Percentiles rank a stretch among this genome's conserved stretches.
Conservation (phyloP, 331 rosid genomes). For the Spiraea crenata region DNA sequence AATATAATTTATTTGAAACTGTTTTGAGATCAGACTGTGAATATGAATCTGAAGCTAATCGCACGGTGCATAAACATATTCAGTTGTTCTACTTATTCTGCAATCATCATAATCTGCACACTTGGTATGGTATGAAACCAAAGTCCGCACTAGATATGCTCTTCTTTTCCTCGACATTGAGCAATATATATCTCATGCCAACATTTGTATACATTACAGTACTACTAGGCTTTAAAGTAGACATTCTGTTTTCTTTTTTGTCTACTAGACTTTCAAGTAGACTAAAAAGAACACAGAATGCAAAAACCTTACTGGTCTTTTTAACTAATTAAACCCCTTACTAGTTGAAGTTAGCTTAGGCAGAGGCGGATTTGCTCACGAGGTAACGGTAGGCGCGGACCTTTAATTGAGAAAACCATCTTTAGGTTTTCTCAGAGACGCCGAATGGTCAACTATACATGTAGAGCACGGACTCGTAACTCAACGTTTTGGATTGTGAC, state of each 20-base stretch:
- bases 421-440: conserved; percentile 24
- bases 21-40: too few relatives aligned
- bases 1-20: too few relatives aligned
- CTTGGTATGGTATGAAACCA: neutral
- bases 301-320: neutral
- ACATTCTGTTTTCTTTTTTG: neutral
- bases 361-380: conserved; percentile 51
- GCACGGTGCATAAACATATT: too few relatives aligned
- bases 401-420: conserved; percentile 73
- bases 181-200: conserved; percentile 25
- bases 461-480: too few relatives aligned
- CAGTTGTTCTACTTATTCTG: too few relatives aligned
- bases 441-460: too few relatives aligned
- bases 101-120: too few relatives aligned
- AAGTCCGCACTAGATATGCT: conserved; percentile 20
- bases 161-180: conserved; percentile 42
- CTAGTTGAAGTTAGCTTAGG: conserved; percentile 4
- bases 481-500: too few relatives aligned
- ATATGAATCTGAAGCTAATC: too few relatives aligned
- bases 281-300: conserved; percentile 21
- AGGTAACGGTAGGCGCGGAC: conserved; percentile 86
- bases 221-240: conserved; percentile 20
- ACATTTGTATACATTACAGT: conserved; percentile 42
- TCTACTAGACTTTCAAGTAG: neutral
- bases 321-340: neutral